A percentile compares a stretch with the other conserved stretches of the same genome.
Conservation (phyloP, 192 early-diverging fungal genomes). For the Martensiomyces pterosporus region DNA sequence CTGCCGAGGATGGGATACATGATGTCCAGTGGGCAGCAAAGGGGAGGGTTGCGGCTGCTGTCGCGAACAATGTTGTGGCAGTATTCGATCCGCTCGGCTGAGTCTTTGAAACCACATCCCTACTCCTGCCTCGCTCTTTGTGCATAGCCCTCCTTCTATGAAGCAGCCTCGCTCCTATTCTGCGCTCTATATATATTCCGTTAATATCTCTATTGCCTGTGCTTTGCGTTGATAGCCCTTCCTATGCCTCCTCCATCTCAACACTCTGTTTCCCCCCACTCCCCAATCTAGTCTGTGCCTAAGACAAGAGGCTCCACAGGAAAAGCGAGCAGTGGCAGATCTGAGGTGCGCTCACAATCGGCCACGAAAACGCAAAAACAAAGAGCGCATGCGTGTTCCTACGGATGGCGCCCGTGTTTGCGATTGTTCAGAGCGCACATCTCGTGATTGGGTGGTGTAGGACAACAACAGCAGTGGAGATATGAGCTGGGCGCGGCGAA, state of each 20-base stretch:
- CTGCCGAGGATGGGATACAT: conserved; percentile 44
- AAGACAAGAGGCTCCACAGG: no score
- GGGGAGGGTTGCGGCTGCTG: conserved; percentile 33
- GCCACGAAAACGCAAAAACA: no score
- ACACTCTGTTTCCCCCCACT: not conserved
- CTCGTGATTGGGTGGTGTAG: no score
- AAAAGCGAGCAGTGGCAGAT: no score
- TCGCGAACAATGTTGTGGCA: conserved; percentile 34
- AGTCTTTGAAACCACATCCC: not conserved
- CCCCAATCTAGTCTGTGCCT: no score
- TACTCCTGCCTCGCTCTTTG: not conserved
- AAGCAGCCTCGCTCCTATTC: not conserved
- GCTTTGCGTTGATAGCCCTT: not conserved
- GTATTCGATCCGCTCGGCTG: conserved; percentile 31
- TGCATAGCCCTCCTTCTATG: not conserved
- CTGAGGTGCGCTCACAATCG: no score
- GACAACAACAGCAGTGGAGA: no score
- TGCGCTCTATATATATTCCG: no score
- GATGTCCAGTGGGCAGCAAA: conserved; percentile 48
- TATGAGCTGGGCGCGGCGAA: no score
- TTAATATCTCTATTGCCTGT: not conserved
- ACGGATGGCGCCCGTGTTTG: no score
- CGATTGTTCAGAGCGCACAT: no score
- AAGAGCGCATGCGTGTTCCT: no score
- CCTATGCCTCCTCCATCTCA: not conserved